Evolutionary conservation across 768 basidiomycete species (phyloP).

Genomic region (Nidularia pulvinata): DNA sequence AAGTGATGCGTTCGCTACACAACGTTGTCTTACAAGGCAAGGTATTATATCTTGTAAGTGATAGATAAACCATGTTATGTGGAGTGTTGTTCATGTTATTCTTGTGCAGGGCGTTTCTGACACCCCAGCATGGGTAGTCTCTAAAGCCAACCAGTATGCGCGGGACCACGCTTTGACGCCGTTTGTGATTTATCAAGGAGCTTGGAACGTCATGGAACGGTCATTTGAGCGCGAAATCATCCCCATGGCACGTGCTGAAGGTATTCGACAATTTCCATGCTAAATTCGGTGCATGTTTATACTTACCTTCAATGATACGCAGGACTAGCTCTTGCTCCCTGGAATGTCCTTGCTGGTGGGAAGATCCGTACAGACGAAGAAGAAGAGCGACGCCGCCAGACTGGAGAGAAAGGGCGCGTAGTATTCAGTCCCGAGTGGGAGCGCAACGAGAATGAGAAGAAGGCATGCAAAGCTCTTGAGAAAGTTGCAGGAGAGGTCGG

Average conservation of each 20-base stretch:
- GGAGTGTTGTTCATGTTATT: too few relatives aligned
- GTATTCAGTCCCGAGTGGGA: slow-evolving; percentile 32
- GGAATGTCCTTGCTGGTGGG: slow-evolving; percentile 7
- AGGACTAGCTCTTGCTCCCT: slow-evolving; percentile 28
- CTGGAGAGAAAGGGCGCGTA: slow-evolving; percentile 36
- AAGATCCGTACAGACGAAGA: slow-evolving; percentile 55
- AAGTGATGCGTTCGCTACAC: slow-evolving; percentile 56
- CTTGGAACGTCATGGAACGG: slow-evolving; percentile 7
- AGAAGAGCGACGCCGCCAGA: slow-evolving; percentile 19
- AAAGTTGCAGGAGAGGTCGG: slow-evolving; percentile 51
- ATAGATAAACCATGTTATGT: too few relatives aligned
- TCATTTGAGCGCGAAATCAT: slow-evolving; percentile 11
- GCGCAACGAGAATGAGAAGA: slow-evolving; percentile 39
- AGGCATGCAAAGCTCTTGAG: slow-evolving; percentile 41
- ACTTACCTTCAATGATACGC: background rate
- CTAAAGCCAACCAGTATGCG: slow-evolving; percentile 4
- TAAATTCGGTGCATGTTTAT: background rate
- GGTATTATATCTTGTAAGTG: slow-evolving; percentile 30
- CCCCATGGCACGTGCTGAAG: slow-evolving; percentile 28
- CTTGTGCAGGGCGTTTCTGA: slow-evolving; percentile 9
- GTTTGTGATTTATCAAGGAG: slow-evolving; percentile 8
- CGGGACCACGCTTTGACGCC: slow-evolving; percentile 5
- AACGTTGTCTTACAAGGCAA: slow-evolving; percentile 49
- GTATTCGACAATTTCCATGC: background rate
- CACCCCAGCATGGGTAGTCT: slow-evolving; percentile 7